phyloP scores from a whole-genome alignment of 177 flowering plant species.

The Vitis hybrid region DNA sequence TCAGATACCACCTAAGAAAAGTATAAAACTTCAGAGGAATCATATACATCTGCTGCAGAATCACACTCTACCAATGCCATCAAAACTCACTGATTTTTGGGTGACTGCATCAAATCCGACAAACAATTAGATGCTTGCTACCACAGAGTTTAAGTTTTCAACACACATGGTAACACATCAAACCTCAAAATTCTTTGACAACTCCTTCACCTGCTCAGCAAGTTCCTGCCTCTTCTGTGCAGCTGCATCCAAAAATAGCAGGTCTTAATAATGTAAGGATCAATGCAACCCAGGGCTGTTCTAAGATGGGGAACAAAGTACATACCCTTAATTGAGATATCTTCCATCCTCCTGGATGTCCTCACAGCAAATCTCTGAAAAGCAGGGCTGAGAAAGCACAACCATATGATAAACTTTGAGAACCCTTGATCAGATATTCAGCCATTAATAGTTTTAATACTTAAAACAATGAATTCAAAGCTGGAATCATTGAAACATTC shows the following conservation, averaged over 20 bases:
- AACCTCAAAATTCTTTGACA: conserved; percentile 50
- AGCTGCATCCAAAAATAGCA: conserved; percentile 35
- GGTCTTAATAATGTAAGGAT: neutral
- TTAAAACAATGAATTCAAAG: too few species aligned
- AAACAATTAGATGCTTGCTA: neutral
- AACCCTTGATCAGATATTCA: neutral
- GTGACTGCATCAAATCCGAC: neutral
- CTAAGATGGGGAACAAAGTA: neutral
- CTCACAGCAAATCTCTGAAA: conserved; percentile 91
- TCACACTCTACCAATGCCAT: neutral
- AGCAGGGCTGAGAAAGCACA: conserved; percentile 40
- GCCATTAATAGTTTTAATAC: neutral
- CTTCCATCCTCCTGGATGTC: conserved; percentile 59
- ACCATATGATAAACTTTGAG: neutral
- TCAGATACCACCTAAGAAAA: neutral
- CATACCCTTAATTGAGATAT: conserved; percentile 45
- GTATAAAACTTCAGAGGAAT: neutral
- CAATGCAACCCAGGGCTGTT: neutral
- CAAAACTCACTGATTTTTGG: neutral
- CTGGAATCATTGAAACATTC: too few species aligned
- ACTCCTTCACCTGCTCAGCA: conserved; percentile 57
- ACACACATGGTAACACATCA: neutral
- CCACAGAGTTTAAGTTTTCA: too few species aligned
- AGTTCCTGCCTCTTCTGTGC: conserved; percentile 45
- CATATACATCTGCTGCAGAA: neutral